Percentiles rank a stretch among this genome's conserved stretches.
These are phyloP conservation scores for Arachnomyces sp. DNA, from an alignment of 2,329 filamentous ascomycete genomes.

Conservation along the genomic window DNA sequence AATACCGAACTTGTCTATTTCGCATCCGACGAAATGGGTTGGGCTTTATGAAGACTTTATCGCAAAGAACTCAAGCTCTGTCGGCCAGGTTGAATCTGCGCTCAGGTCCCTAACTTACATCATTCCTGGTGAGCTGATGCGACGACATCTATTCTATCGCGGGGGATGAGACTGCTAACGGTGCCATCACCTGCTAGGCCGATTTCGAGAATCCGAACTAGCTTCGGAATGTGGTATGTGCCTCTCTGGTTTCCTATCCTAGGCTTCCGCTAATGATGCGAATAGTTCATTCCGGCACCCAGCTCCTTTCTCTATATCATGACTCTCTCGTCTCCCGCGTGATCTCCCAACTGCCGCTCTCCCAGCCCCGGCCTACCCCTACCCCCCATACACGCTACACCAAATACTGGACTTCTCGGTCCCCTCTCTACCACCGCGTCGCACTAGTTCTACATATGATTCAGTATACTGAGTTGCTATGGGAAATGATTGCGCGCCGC, in stretches of 20 bases:
- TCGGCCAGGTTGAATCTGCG: conserved; percentile 90
- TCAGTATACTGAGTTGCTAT: conserved; percentile 89
- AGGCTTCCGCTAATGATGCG: conserved; percentile 16
- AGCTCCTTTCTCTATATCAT: conserved; percentile 87
- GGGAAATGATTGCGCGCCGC: conserved; percentile 92
- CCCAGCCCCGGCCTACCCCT: conserved; percentile 41
- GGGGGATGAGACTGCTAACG: too few species aligned
- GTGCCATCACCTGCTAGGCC: conserved; percentile 20
- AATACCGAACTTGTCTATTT: conserved; percentile 20
- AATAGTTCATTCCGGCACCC: conserved; percentile 71
- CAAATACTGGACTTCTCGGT: conserved; percentile 53
- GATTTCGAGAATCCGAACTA: conserved; percentile 69
- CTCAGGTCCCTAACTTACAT: conserved; percentile 91
- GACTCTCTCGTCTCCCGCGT: conserved; percentile 70
- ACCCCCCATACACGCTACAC: conserved; percentile 57
- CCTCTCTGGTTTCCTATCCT: conserved; percentile 14
- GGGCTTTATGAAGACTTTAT: conserved; percentile 62
- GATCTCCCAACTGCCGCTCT: conserved; percentile 47
- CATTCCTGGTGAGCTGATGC: conserved; percentile 56
- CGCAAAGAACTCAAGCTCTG: conserved; percentile 84
- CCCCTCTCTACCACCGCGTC: conserved; percentile 66
- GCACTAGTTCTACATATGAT: conserved; percentile 80
- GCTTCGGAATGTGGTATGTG: conserved; percentile 72
- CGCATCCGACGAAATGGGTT: conserved; percentile 33
- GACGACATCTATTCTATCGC: background rate